Evolutionary conservation across 2,329 filamentous ascomycete species (phyloP), one percentile per base, ranked within the genome.

Genomic region (Colletotrichum destructivum): DNA sequence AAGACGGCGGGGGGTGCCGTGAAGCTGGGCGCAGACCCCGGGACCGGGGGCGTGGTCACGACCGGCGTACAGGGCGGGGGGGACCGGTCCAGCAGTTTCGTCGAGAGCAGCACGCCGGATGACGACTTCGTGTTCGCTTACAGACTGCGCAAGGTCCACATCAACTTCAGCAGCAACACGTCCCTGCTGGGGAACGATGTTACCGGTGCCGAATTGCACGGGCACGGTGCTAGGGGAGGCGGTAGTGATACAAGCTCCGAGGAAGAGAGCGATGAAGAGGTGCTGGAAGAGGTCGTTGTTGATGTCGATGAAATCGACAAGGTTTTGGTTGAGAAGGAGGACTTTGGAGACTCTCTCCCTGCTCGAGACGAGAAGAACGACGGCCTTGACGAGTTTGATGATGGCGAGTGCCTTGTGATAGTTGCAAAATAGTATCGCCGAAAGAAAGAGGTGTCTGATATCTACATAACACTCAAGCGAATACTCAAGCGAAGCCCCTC

Each of bases 81-180:
- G 31, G 46, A 52, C 21, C 64, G 35, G 13, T 40, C 46, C 35
- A 38, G 12, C 21, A 56, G 46, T 18, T 16, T 51, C 13, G 31
- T 44, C 35, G 63, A 66, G 54, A 52, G 35, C 13, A 60, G 54
- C 54, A 51, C 26, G 54, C 54, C 63, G 15, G 38, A 35, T 2
- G 54, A 51, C 3, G 63, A 66, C 31, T 66, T 66, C 51, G 63
- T 66, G 11, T 66, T 66, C 35, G 63, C 63, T 2, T 66, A 66
- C 31, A 66, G 63, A 51, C 23, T 66, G 35, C 63, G 63, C 42
- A 60, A 66, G 40, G 46, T 60, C 2, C 55, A 54, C 35, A 31
- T 66, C 55, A 54, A 44, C 35, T 38, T 65, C 23, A n/a, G 42
- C 16, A 21, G 18, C 52, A 59, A 66, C 42, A 66, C 59, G 42